A percentile compares a stretch with the other conserved stretches of the same genome.
Evolutionary conservation across 2,329 filamentous ascomycete genomes (phyloP).

Genomic region (Penicillium sp.): DNA sequence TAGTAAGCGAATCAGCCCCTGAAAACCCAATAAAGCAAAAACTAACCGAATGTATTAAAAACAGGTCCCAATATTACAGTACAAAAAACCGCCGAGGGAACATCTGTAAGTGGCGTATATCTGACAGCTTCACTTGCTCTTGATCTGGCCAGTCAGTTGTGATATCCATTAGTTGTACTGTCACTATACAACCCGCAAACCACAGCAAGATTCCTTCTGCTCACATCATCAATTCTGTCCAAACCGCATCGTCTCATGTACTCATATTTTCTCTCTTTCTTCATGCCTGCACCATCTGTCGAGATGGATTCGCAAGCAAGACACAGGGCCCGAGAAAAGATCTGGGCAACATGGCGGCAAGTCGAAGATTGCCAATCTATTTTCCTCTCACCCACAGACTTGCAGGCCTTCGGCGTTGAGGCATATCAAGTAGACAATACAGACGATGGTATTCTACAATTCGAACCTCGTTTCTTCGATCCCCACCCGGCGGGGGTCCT

Average conservation of each 20-base stretch:
- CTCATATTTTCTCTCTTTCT: neutral
- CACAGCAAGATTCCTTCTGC: neutral
- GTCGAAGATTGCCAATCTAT: neutral
- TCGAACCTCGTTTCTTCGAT: conserved; percentile 1
- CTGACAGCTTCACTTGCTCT: too few relatives aligned
- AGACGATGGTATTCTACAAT: neutral
- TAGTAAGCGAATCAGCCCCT: too few relatives aligned
- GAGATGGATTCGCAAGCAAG: neutral
- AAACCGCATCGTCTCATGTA: neutral
- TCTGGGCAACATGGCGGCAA: conserved; percentile 6
- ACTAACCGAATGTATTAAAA: too few relatives aligned
- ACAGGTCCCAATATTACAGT: neutral
- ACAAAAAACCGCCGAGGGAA: too few relatives aligned
- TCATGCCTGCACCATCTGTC: neutral
- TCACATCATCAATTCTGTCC: neutral
- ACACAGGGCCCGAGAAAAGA: neutral
- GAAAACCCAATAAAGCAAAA: too few relatives aligned
- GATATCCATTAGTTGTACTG: too few relatives aligned
- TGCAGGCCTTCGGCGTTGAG: neutral
- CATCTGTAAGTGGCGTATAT: too few relatives aligned
- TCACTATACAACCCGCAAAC: too few relatives aligned
- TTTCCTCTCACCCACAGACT: neutral
- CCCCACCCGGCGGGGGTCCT: neutral
- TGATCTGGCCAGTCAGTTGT: too few relatives aligned
- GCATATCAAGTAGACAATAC: neutral